Conservation (phyloP, 2,329 filamentous ascomycete species). For the Lanzia echinophila region DNA sequence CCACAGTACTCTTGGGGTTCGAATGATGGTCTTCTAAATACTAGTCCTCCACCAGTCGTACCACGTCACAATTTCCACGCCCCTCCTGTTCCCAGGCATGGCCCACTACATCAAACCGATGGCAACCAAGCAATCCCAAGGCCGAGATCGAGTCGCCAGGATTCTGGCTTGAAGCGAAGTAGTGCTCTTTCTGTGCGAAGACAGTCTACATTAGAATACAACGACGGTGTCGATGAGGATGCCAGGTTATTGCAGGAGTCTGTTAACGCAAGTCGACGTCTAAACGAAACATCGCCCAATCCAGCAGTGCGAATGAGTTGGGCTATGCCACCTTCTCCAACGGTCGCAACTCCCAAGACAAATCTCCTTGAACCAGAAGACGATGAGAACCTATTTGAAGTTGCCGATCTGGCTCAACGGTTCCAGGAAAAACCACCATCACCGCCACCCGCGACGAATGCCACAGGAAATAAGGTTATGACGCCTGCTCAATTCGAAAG, state of each 20-base stretch:
- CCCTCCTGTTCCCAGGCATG: conserved; percentile 7
- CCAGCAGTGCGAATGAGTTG: conserved; percentile 24
- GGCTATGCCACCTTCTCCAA: conserved; percentile 19
- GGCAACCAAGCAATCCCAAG: conserved; percentile 10
- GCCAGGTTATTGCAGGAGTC: conserved; percentile 29
- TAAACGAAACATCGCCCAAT: conserved; percentile 21
- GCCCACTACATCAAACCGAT: conserved; percentile 1
- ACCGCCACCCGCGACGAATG: conserved; percentile 10
- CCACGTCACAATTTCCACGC: conserved; percentile 13
- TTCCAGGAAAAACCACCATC: conserved; percentile 21
- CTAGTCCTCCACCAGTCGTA: conserved; percentile 22
- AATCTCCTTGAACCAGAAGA: conserved; percentile 20
- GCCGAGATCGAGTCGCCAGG: conserved; percentile 3
- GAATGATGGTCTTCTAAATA: conserved; percentile 27
- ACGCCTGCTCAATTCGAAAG: conserved; percentile 81
- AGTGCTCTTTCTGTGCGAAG: conserved; percentile 25
- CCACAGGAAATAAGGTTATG: conserved; percentile 70
- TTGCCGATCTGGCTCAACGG: conserved; percentile 25
- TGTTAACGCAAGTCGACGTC: conserved; percentile 23
- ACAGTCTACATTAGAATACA: conserved; percentile 25
- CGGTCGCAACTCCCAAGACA: conserved; percentile 16
- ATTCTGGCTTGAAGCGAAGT: conserved; percentile 24
- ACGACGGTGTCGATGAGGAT: conserved; percentile 28
- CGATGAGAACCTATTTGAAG: conserved; percentile 26
- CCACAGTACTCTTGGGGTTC: conserved; percentile 30